Percentiles rank a stretch among this genome's conserved stretches.
phyloP scores from a whole-genome alignment of 441 rosid genomes.

The Dalechampia spathulata region DNA sequence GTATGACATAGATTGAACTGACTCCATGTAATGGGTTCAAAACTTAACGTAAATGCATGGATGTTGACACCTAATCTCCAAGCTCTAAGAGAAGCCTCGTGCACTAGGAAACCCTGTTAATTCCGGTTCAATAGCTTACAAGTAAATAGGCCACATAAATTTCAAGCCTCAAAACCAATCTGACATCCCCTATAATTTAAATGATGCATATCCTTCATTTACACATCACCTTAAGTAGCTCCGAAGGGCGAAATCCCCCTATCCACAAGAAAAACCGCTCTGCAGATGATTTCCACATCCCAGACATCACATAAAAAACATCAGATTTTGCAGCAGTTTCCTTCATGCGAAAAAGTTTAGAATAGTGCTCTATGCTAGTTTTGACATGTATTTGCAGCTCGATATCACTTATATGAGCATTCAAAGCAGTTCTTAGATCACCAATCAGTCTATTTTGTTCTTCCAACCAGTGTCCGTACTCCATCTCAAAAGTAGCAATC shows the following conservation, averaged over 20 bases:
- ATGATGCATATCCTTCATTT: neutral
- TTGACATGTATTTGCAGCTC: constrained; percentile 72
- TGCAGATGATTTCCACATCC: constrained; percentile 86
- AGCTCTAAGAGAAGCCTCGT: neutral
- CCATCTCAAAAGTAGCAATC: constrained; percentile 77
- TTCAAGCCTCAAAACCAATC: neutral
- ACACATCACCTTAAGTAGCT: constrained; percentile 66
- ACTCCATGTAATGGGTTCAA: no score
- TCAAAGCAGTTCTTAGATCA: constrained; percentile 74
- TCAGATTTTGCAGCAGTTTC: constrained; percentile 67
- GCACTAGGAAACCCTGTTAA: neutral
- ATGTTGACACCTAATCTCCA: no score
- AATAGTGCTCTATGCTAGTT: constrained; percentile 53
- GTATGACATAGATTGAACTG: constrained; percentile 2
- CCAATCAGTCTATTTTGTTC: constrained; percentile 64
- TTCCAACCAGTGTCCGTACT: constrained; percentile 78
- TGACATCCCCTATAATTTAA: neutral
- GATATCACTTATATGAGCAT: constrained; percentile 56
- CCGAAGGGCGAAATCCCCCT: constrained; percentile 94
- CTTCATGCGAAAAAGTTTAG: constrained; percentile 67
- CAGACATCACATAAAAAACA: constrained; percentile 82
- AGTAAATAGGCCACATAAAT: neutral
- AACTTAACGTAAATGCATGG: no score
- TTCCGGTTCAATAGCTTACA: neutral
- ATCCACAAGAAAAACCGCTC: constrained; percentile 94